Evolutionary conservation across 352 stramenopile genomes (phyloP), one percentile per base, ranked within the genome.

Genomic region (Pythium brachiatum): DNA sequence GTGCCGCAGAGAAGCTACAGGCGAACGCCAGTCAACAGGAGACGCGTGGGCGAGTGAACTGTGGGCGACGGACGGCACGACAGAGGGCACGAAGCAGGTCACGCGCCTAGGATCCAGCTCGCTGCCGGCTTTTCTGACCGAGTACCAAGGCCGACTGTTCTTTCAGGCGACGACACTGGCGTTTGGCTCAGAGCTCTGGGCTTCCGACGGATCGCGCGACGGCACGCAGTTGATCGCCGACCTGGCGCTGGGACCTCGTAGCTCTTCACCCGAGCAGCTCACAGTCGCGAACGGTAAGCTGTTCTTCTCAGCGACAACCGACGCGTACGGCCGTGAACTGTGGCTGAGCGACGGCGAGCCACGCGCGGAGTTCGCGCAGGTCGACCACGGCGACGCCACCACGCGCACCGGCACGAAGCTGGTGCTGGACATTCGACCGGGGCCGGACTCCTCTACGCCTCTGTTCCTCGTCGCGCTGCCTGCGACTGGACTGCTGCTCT

Each of bases 31-130:
- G 3, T 7, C 15, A 27, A 36, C 18, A n/a, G n/a, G n/a, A 47
- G 54, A 39, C 46, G 66, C 25, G 36, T 57, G 34, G 62, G 62
- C 81, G 31, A 27, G 41, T 8, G 85, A 95, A 59, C 74, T 97
- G 7, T 97, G 91, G 91, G 51, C 65, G 13, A 94, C 88, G 0
- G 89, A 97, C 66, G 90, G 90, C 18, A 94, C 75, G 16, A 21
- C 66, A 12, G 64, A 69, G 20, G 84, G 86, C 3, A 96, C 88
- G 7, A 47, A 57, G 3, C 85, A 86, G 18, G 66, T 97, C 15
- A 64, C 64, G 16, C 73, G 81, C 54, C 76, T 95, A 23, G 69
- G 62, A 26, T 41, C 57, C 8, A 43, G 48, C 53, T 23, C 70
- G 64, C 18, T 72, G 8, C 83, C 79, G 9, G 61, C 62, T 13